Evolutionary conservation across 371 early-diverging fungal genomes (phyloP).

Genomic region (Amoeboaphelidium occidentale): DNA sequence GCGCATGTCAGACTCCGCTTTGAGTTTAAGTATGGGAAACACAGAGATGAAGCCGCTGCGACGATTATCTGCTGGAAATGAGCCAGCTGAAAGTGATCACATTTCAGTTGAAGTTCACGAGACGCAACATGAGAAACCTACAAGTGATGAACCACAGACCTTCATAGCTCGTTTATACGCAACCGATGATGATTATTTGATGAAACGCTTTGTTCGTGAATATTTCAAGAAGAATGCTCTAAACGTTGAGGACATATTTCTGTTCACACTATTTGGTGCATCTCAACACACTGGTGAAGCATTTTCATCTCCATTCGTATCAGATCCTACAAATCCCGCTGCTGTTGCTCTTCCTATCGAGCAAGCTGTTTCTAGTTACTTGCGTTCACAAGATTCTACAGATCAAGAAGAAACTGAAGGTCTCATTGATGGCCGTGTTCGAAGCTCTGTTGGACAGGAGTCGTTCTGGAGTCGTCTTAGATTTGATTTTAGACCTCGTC

Average conservation of each 20-base stretch:
- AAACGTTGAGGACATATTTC: conserved; percentile 35
- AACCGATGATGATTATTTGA: conserved; percentile 54
- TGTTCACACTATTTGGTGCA: conserved; percentile 17
- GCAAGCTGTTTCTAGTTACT: neutral
- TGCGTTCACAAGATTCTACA: neutral
- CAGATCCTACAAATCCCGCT: neutral
- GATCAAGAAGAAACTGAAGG: too few relatives aligned
- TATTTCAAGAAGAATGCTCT: conserved; percentile 42
- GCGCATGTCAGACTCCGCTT: too few relatives aligned
- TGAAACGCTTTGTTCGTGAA: conserved; percentile 31
- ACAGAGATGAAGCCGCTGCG: too few relatives aligned
- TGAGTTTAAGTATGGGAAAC: too few relatives aligned
- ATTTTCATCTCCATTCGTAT: neutral
- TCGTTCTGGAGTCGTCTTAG: too few relatives aligned
- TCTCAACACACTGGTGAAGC: neutral
- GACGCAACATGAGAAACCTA: neutral
- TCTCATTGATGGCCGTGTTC: too few relatives aligned
- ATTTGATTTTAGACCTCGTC: too few relatives aligned
- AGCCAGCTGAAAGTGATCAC: conserved; percentile 2
- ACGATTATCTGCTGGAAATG: conserved; percentile 1
- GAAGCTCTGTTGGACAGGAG: too few relatives aligned
- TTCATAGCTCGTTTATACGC: conserved; percentile 22
- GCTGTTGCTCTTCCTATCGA: neutral
- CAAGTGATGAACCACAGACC: too few relatives aligned
- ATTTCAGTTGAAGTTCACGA: neutral